phyloP scores from a whole-genome alignment of 805 yeast genomes.

The Zygosaccharomyces bailii region DNA sequence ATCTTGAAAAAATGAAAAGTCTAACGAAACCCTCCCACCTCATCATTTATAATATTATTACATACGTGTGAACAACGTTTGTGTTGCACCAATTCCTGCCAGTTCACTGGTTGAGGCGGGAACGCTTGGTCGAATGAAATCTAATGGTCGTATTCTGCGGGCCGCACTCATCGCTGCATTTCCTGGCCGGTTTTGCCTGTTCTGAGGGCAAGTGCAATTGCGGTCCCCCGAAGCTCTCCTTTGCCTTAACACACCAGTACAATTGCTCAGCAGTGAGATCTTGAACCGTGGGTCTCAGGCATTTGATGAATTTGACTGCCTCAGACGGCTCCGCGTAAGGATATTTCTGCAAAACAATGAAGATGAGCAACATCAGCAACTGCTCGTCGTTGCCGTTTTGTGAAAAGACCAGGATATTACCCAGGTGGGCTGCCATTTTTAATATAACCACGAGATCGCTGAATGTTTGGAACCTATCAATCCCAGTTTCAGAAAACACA shows the following conservation, averaged over 20 bases:
- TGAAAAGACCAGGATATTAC: constrained; percentile 27
- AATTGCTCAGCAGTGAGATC: constrained; percentile 23
- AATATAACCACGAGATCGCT: constrained; percentile 32
- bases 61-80: background rate
- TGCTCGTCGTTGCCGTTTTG: constrained; percentile 30
- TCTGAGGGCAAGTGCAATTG: background rate
- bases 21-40: background rate
- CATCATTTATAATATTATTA: constrained; percentile 1
- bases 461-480: constrained; percentile 22
- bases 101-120: constrained; percentile 7
- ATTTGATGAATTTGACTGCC: constrained; percentile 31
- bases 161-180: background rate
- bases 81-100: background rate
- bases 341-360: constrained; percentile 26
- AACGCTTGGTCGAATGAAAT: constrained; percentile 6
- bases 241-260: constrained; percentile 25
- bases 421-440: constrained; percentile 17
- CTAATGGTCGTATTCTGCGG: background rate
- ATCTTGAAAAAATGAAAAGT: constrained; percentile 63
- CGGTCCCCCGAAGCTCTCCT: constrained; percentile 19
- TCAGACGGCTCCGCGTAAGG: constrained; percentile 24
- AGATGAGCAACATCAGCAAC: constrained; percentile 26
- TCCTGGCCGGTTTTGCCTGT: background rate
- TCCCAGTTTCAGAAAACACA: constrained; percentile 4
- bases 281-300: constrained; percentile 25